A percentile compares a stretch with the other conserved stretches of the same genome.
Evolutionary conservation across 2,329 filamentous ascomycete species (phyloP).

Genomic region (Aspergillus ochraceoroseus): DNA sequence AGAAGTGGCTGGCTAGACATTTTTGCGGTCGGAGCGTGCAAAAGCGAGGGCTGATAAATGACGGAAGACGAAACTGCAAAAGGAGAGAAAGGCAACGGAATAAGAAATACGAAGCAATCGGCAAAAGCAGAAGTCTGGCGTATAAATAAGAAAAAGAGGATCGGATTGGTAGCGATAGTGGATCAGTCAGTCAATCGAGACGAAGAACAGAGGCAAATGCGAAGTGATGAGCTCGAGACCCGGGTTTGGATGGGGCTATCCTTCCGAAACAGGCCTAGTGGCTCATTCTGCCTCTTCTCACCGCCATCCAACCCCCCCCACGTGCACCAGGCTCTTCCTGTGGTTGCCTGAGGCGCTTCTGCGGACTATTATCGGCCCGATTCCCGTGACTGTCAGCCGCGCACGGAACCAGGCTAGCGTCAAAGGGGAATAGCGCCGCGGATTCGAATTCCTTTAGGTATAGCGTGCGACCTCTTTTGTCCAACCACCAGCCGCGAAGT

Average conservation of each 20-base stretch:
- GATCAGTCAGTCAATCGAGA: constrained; percentile 6
- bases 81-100: neutral
- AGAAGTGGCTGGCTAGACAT: constrained; percentile 98
- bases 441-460: constrained; percentile 5
- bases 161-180: neutral
- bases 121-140: neutral
- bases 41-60: neutral
- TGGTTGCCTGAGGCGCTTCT: constrained; percentile 3
- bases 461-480: constrained; percentile 9
- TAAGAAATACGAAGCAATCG: neutral
- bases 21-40: constrained; percentile 24
- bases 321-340: neutral
- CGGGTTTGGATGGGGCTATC: constrained; percentile 3
- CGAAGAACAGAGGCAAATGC: neutral
- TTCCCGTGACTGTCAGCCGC: neutral
- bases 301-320: constrained; percentile 3
- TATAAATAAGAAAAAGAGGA: constrained; percentile 1
- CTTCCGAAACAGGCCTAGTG: constrained; percentile 4
- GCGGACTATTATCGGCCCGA: constrained; percentile 5
- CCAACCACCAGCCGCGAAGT: constrained; percentile 16
- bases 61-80: neutral
- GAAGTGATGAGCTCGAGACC: constrained; percentile 1
- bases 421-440: neutral
- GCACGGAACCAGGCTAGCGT: constrained; percentile 5
- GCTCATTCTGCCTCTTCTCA: constrained; percentile 5